phyloP scores from a whole-genome alignment of 2,329 filamentous ascomycete species.

The Myotisia sp. region DNA sequence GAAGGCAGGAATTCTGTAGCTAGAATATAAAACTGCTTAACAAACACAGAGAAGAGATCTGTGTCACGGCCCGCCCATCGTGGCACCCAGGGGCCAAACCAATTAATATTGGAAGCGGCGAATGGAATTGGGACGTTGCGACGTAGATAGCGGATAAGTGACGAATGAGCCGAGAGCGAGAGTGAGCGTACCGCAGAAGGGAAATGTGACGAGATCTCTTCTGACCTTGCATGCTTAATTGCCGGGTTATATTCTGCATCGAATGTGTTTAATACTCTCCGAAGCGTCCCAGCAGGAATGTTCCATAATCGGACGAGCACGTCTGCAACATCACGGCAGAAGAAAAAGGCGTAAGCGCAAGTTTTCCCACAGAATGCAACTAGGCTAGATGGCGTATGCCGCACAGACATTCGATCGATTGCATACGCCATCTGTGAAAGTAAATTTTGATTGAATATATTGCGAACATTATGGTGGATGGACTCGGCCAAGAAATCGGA shows the following conservation, averaged over 20 bases:
- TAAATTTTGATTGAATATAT: conserved; percentile 71
- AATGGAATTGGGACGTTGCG: conserved; percentile 54
- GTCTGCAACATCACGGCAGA: conserved; percentile 73
- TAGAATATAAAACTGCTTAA: conserved; percentile 73
- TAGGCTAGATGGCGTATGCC: conserved; percentile 54
- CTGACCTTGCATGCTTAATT: conserved; percentile 37
- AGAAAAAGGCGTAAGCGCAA: conserved; percentile 86
- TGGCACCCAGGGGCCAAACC: conserved; percentile 72
- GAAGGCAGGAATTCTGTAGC: conserved; percentile 56
- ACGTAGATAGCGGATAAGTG: conserved; percentile 45
- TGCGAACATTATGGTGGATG: conserved; percentile 74
- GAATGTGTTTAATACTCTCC: conserved; percentile 57
- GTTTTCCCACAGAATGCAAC: conserved; percentile 83
- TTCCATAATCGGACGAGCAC: conserved; percentile 72
- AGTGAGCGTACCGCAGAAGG: conserved; percentile 50
- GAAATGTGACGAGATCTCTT: conserved; percentile 54
- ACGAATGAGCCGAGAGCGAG: conserved; percentile 48
- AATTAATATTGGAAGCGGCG: conserved; percentile 58
- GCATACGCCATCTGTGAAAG: conserved; percentile 71
- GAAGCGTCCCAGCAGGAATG: conserved; percentile 52
- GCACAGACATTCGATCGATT: conserved; percentile 75
- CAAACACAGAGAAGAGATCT: conserved; percentile 81
- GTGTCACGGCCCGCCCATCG: conserved; percentile 80
- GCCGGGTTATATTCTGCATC: conserved; percentile 43
- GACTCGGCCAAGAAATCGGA: conserved; percentile 59